phyloP scores from a whole-genome alignment of 108 stramenopile species.

The Ochromonas danica region DNA sequence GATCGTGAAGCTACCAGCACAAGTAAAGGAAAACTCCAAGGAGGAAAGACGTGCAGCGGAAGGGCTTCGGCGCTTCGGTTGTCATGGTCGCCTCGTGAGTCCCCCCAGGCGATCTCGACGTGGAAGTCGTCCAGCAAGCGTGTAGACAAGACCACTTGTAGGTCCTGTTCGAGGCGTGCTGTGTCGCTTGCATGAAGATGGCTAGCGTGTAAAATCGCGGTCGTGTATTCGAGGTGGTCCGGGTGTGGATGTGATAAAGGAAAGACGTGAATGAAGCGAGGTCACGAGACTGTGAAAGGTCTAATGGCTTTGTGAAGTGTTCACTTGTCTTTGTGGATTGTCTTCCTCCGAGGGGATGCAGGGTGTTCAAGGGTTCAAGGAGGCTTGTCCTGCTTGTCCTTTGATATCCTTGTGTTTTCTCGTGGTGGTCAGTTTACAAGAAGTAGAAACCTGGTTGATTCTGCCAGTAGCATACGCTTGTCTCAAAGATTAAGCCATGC shows the following conservation, averaged over 20 bases:
- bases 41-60: constrained; percentile 9
- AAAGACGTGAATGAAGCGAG: constrained; percentile 15
- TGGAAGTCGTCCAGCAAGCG: constrained; percentile 13
- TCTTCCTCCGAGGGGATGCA: constrained; percentile 13
- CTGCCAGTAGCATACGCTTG: constrained; percentile 99
- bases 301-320: constrained; percentile 15
- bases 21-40: constrained; percentile 10
- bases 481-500: constrained; percentile 99
- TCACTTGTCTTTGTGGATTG: constrained; percentile 15
- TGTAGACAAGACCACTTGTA: constrained; percentile 15
- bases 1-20: constrained; percentile 13
- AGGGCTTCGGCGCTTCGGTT: constrained; percentile 12
- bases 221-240: constrained; percentile 13
- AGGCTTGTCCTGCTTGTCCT: constrained; percentile 9
- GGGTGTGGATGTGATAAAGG: constrained; percentile 14
- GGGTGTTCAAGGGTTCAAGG: constrained; percentile 13
- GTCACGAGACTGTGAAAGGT: constrained; percentile 14
- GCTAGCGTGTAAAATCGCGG: constrained; percentile 13
- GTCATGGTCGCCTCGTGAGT: constrained; percentile 13
- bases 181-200: constrained; percentile 14
- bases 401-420: constrained; percentile 17
- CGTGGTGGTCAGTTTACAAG: constrained; percentile 20
- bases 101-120: constrained; percentile 12
- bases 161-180: constrained; percentile 12
- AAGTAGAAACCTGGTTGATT: constrained; percentile 96